Percentiles rank a stretch among this genome's conserved stretches.
These are phyloP conservation scores for Nannochloropsis oceanica DNA, from an alignment of 108 stramenopile species.

Conservation along the genomic window DNA sequence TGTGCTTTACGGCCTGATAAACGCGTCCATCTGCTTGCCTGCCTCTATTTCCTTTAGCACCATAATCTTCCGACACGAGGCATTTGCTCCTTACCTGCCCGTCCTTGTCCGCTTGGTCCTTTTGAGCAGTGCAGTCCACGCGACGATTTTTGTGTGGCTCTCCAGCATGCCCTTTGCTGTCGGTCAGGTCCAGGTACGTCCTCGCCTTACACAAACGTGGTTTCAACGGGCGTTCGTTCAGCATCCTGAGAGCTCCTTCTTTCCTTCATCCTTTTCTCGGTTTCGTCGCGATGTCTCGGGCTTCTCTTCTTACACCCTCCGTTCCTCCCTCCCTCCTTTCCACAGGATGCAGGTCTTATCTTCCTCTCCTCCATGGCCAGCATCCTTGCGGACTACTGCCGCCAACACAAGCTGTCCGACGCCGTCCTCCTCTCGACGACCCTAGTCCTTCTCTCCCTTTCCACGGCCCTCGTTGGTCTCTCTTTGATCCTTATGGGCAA, in stretches of 20 bases:
- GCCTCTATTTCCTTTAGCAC: slow-evolving; percentile 29
- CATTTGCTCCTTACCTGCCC: slow-evolving; percentile 18
- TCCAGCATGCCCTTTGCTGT: slow-evolving; percentile 74
- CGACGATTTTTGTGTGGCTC: slow-evolving; percentile 64
- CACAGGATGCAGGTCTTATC: slow-evolving; percentile 83
- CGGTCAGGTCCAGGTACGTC: slow-evolving; percentile 64
- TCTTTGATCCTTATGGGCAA: slow-evolving; percentile 57
- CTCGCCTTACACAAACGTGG: too few species aligned
- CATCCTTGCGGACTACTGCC: slow-evolving; percentile 46
- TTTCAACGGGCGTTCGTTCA: not conserved
- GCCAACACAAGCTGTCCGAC: slow-evolving; percentile 37
- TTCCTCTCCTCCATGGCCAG: slow-evolving; percentile 75
- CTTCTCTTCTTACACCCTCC: not conserved
- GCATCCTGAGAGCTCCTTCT: not conserved
- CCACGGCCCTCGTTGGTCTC: not conserved
- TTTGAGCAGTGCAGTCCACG: slow-evolving; percentile 70
- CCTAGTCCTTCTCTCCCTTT: not conserved
- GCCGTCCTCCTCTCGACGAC: slow-evolving; percentile 20
- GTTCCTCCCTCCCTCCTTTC: not conserved
- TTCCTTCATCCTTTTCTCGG: not conserved
- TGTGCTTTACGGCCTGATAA: slow-evolving; percentile 14
- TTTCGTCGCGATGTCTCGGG: not conserved
- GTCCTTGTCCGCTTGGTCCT: slow-evolving; percentile 43
- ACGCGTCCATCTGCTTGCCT: slow-evolving; percentile 25
- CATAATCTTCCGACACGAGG: slow-evolving; percentile 31